Evolutionary conservation across 1,139 yeast genomes (phyloP), one percentile per base, ranked within the genome.

Genomic region (Blastobotrys persicus): DNA sequence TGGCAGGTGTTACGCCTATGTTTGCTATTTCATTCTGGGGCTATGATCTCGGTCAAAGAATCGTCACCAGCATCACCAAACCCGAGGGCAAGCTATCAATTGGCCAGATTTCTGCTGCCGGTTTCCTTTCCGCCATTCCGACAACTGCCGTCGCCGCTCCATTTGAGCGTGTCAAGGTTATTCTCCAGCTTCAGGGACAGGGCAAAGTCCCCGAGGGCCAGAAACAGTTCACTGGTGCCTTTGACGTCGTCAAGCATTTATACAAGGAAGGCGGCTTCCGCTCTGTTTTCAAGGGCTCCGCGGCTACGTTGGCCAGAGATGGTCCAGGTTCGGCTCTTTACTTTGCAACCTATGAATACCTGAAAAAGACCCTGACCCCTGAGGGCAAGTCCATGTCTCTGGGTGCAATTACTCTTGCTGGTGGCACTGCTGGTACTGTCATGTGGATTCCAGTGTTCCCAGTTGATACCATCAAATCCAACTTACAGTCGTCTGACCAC

Each of bases 11-110:
- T 26, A 92, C 98, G 0, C 98, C 98, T 37, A 92, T 92, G 88
- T 92, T 92, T 74, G 98, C 98, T 9, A 94, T 92, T 31, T 87
- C 96, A 1, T 92, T 92, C 74, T 91, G 98, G 98, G 98, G 98
- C 64, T 92, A 92, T 70, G 98, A 89, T 63, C 75, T 88, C 49
- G 98, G 98, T 55, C 89, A 89, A 71, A 80, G 81, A 56, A 53
- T 91, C 9, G 95, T 91, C 2, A 57, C 64, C 2, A 59, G 71
- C 4, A 64, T 66, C n/a, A 69, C 77, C 4, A 69, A 70, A 40
- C 60, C 62, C n/a, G 69, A 71, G 14, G 68, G 69, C 37, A 69
- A 73, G 17, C 78, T 88, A 60, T 67, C 84, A 26, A 81, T 85
- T 56, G 77, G 72, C 1, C 88, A 91, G 63, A 83, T 87, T 55